A percentile compares a stretch with the other conserved stretches of the same genome.
Evolutionary conservation across 2,329 filamentous ascomycete species (phyloP).

Genomic region (Gyromitra esculenta): DNA sequence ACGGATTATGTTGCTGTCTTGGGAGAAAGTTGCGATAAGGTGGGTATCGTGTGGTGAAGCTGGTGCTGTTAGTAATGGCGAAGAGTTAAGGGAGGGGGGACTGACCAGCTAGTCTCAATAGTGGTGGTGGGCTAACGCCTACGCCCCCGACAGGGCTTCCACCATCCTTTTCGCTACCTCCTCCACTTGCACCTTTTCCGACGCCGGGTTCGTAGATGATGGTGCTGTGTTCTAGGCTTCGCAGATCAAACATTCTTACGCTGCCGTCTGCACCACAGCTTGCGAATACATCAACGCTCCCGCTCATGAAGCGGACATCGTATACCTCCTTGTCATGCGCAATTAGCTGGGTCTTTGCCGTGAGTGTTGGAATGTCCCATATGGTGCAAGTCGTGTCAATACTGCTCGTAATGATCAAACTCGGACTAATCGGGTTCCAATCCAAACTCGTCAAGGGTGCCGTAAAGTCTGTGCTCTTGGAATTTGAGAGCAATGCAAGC

Average conservation of each 20-base stretch:
- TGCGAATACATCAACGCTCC: constrained; percentile 98
- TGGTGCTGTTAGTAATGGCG: constrained; percentile 54
- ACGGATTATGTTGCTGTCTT: constrained; percentile 89
- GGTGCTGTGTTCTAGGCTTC: constrained; percentile 95
- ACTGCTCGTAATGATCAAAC: constrained; percentile 96
- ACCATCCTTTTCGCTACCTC: constrained; percentile 41
- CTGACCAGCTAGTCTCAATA: constrained; percentile 74
- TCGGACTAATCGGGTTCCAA: constrained; percentile 97
- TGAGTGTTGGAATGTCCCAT: constrained; percentile 98
- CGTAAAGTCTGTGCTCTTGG: constrained; percentile 97
- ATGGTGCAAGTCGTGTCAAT: constrained; percentile 99
- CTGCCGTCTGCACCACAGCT: constrained; percentile 97
- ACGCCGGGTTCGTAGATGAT: constrained; percentile 98
- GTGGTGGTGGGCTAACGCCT: constrained; percentile 69
- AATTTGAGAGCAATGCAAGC: constrained; percentile 91
- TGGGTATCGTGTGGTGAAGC: constrained; percentile 96
- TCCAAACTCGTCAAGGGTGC: constrained; percentile 95
- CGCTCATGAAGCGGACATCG: constrained; percentile 96
- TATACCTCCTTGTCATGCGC: constrained; percentile 99
- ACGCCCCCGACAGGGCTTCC: constrained; percentile 49
- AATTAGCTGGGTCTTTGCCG: constrained; percentile 97
- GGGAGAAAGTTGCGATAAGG: constrained; percentile 94
- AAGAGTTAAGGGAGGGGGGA: constrained; percentile 22
- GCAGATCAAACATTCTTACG: constrained; percentile 97
- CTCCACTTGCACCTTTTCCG: constrained; percentile 61